phyloP scores from a whole-genome alignment of 352 stramenopile species.

The Thalassiosira ordinaria region DNA sequence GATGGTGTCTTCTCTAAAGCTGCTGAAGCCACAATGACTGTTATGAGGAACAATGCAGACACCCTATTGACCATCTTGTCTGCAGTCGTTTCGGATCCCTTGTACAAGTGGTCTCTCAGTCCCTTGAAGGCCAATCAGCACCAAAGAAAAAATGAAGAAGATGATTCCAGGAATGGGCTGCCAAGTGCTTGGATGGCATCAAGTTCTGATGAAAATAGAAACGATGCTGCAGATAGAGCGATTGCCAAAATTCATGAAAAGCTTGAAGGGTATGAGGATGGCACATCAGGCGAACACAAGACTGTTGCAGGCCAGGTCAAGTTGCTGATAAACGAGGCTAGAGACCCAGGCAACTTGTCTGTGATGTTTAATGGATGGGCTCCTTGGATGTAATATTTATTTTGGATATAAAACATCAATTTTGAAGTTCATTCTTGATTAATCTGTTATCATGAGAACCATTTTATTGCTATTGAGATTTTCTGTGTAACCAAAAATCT shows the following conservation, averaged over 20 bases:
- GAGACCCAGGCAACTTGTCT: constrained; percentile 95
- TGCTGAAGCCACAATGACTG: constrained; percentile 92
- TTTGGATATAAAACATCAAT: too few relatives aligned
- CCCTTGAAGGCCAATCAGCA: constrained; percentile 89
- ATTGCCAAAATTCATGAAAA: constrained; percentile 98
- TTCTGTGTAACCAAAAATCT: too few relatives aligned
- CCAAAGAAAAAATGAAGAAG: constrained; percentile 64
- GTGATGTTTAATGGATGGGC: constrained; percentile 95
- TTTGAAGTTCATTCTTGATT: too few relatives aligned
- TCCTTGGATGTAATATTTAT: constrained; percentile 90
- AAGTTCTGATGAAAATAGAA: constrained; percentile 71
- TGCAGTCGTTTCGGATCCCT: constrained; percentile 98
- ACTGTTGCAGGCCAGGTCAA: constrained; percentile 98
- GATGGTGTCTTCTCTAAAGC: constrained; percentile 95
- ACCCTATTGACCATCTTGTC: constrained; percentile 98
- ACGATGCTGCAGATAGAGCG: constrained; percentile 91
- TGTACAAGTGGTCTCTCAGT: constrained; percentile 97
- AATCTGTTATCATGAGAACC: too few relatives aligned
- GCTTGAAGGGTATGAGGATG: constrained; percentile 97
- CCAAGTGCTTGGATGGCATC: constrained; percentile 14
- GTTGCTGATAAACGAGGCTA: constrained; percentile 95
- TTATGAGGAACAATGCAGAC: constrained; percentile 92
- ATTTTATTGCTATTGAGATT: too few relatives aligned
- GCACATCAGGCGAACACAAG: constrained; percentile 92
- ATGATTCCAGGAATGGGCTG: constrained; percentile 25